phyloP scores from a whole-genome alignment of 805 yeast genomes.

The Saccharomyces jurei region DNA sequence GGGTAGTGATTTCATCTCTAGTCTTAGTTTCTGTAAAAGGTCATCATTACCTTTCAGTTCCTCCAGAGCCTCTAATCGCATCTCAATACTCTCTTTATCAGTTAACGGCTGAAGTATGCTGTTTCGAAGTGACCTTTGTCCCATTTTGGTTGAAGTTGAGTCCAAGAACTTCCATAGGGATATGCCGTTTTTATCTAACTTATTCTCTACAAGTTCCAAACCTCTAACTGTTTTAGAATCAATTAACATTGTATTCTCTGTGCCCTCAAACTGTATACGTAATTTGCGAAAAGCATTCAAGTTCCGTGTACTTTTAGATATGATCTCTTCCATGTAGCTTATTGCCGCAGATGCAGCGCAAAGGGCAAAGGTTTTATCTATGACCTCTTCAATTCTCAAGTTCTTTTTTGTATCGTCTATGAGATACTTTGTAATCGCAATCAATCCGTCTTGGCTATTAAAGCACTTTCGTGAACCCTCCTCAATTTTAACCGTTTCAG shows the following conservation, averaged over 20 bases:
- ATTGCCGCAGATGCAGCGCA: conserved; percentile 31
- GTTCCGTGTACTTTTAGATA: conserved; percentile 6
- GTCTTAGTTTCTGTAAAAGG: conserved; percentile 11
- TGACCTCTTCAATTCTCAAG: conserved; percentile 14
- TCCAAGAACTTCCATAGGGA: conserved; percentile 34
- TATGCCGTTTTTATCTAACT: conserved; percentile 22
- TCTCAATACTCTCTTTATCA: conserved; percentile 29
- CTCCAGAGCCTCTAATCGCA: conserved; percentile 33
- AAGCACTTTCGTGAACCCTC: conserved; percentile 24
- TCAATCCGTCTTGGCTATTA: conserved; percentile 21
- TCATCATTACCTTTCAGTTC: conserved; percentile 27
- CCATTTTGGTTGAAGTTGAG: conserved; percentile 40
- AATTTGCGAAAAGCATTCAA: conserved; percentile 23
- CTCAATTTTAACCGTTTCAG: conserved; percentile 18
- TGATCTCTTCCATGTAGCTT: conserved; percentile 14
- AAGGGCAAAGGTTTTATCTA: conserved; percentile 27
- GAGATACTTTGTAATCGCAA: conserved; percentile 14
- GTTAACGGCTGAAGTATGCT: conserved; percentile 43
- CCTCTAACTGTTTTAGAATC: conserved; percentile 33
- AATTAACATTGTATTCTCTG: conserved; percentile 38
- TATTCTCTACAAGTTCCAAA: conserved; percentile 36
- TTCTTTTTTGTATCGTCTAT: conserved; percentile 5
- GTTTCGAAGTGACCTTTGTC: conserved; percentile 34
- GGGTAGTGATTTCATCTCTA: conserved; percentile 23
- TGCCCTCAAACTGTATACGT: conserved; percentile 32